A percentile compares a stretch with the other conserved stretches of the same genome.
These are phyloP conservation scores for Suillus plorans DNA, from an alignment of 768 basidiomycete species.

Conservation along the genomic window DNA sequence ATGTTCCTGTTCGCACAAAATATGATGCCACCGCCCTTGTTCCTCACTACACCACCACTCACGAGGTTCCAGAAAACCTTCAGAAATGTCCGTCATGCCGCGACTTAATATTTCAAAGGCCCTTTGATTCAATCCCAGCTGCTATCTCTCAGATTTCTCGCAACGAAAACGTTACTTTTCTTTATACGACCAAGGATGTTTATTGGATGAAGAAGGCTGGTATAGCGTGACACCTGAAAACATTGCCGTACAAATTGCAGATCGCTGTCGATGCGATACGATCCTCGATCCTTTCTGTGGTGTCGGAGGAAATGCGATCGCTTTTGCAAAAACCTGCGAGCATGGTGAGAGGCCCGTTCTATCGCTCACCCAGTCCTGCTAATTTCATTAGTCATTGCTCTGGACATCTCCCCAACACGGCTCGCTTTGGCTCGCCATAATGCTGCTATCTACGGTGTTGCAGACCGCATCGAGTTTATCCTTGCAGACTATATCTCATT, in stretches of 20 bases:
- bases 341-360: conserved; percentile 55
- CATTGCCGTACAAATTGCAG: conserved; percentile 91
- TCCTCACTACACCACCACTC: conserved; percentile 59
- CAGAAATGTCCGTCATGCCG: conserved; percentile 68
- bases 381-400: conserved; percentile 73
- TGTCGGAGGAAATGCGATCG: conserved; percentile 96
- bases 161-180: conserved; percentile 85
- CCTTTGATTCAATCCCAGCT: neutral
- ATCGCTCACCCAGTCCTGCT: neutral
- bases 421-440: conserved; percentile 92
- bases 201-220: conserved; percentile 97
- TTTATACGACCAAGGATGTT: conserved; percentile 74
- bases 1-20: conserved; percentile 34
- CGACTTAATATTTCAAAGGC: neutral
- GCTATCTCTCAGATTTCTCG: conserved; percentile 67
- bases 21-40: conserved; percentile 77
- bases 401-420: conserved; percentile 84
- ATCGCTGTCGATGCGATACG: conserved; percentile 82
- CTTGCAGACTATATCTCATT: conserved; percentile 84
- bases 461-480: conserved; percentile 93
- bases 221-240: conserved; percentile 94
- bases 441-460: conserved; percentile 91
- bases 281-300: conserved; percentile 96
- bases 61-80: conserved; percentile 75
- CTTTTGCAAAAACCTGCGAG: conserved; percentile 95